phyloP scores from a whole-genome alignment of 148 eudicot species.

The Spergularia marina region DNA sequence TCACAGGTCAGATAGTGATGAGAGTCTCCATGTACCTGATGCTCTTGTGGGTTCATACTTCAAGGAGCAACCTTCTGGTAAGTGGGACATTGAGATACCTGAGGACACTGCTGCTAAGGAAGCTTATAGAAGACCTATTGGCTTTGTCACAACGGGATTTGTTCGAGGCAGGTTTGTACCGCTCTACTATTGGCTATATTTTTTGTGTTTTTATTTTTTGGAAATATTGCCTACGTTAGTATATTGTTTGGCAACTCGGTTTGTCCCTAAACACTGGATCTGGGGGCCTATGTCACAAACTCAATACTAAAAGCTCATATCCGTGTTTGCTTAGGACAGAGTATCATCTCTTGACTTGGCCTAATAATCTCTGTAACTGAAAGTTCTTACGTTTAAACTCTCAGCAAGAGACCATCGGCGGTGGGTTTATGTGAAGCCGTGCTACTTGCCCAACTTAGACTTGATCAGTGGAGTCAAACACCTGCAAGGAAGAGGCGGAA shows the following conservation, averaged over 20 bases:
- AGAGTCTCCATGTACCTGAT: slow-evolving; percentile 60
- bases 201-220: neutral
- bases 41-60: slow-evolving; percentile 52
- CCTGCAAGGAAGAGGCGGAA: slow-evolving; percentile 57
- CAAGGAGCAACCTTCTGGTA: slow-evolving; percentile 46
- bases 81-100: slow-evolving; percentile 74
- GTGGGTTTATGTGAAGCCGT: slow-evolving; percentile 68
- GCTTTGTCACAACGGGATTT: slow-evolving; percentile 87
- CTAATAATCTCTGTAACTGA: neutral
- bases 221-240: no score
- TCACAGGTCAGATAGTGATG: slow-evolving; percentile 47
- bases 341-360: neutral
- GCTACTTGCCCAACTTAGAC: slow-evolving; percentile 62
- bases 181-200: neutral
- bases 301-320: neutral
- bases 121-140: slow-evolving; percentile 68
- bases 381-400: neutral
- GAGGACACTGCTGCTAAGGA: slow-evolving; percentile 47
- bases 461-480: slow-evolving; percentile 68
- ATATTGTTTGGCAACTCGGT: no score
- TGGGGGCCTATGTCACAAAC: neutral
- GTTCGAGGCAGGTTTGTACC: slow-evolving; percentile 72
- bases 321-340: slow-evolving; percentile 4
- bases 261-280: no score
- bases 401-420: slow-evolving; percentile 82